phyloP scores from a whole-genome alignment of 768 basidiomycete genomes.

The Mycena filopes region DNA sequence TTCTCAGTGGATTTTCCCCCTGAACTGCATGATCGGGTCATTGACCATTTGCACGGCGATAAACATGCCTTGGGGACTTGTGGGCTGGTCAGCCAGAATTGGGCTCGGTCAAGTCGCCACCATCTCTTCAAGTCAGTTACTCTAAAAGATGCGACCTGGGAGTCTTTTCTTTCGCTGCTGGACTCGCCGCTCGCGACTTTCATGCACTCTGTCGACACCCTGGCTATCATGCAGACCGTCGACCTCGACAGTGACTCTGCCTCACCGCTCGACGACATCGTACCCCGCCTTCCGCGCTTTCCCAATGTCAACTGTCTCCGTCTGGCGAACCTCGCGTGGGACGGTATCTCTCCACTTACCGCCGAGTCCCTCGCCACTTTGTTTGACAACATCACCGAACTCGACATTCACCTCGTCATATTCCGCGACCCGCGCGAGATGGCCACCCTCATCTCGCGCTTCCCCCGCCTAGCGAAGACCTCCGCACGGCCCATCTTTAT shows the following conservation, averaged over 20 bases:
- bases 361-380: not conserved
- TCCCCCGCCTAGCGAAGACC: not conserved
- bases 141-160: constrained; percentile 9
- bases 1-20: constrained; percentile 18
- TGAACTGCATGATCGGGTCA: constrained; percentile 28
- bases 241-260: not conserved
- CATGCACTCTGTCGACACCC: not conserved
- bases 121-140: constrained; percentile 22
- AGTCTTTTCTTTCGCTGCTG: constrained; percentile 12
- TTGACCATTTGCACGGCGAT: constrained; percentile 26
- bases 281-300: not conserved
- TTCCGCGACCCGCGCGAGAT: constrained; percentile 8
- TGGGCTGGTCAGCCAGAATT: constrained; percentile 22
- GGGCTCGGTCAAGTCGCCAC: constrained; percentile 18
- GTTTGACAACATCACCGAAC: constrained; percentile 1
- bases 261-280: constrained; percentile 1
- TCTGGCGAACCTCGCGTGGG: not conserved
- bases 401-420: not conserved
- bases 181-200: constrained; percentile 14
- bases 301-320: not conserved
- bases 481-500: constrained; percentile 1
- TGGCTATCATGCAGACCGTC: not conserved
- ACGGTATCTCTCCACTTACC: not conserved
- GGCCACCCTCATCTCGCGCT: not conserved
- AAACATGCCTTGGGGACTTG: constrained; percentile 13